Percentiles rank a stretch among this genome's conserved stretches.
Conservation (phyloP, 208 protist genomes). For the Leishmania tarentolae region DNA sequence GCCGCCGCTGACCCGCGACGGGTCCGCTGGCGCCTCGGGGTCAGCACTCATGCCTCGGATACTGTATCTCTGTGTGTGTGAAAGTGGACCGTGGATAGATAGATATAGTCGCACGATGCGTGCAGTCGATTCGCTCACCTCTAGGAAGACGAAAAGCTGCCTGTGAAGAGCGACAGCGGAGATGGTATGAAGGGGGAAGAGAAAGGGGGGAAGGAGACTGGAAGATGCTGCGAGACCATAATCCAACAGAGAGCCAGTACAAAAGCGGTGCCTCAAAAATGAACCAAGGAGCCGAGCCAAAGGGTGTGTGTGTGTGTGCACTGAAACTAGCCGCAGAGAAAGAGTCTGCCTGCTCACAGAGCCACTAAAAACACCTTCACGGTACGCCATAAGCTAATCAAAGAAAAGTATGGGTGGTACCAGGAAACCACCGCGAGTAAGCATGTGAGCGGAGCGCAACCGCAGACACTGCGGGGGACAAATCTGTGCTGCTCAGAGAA, state of each 20-base stretch:
- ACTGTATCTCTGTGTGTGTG: not conserved
- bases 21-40: conserved; percentile 61
- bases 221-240: not conserved
- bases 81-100: not conserved
- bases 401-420: not conserved
- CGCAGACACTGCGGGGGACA: not conserved
- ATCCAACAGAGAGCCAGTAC: not conserved
- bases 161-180: conserved; percentile 7
- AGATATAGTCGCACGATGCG: not conserved
- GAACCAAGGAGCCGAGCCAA: not conserved
- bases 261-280: not conserved
- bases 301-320: not conserved
- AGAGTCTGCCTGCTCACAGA: not conserved
- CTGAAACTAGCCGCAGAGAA: not conserved
- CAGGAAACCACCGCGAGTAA: not conserved
- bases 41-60: conserved; percentile 62
- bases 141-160: not conserved
- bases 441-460: not conserved
- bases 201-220: not conserved
- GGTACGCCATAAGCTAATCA: not conserved
- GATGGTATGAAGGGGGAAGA: conserved; percentile 12
- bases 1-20: conserved; percentile 59
- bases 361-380: not conserved
- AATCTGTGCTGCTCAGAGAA: not conserved
- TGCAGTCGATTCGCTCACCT: not conserved